phyloP scores from a whole-genome alignment of 108 stramenopile genomes.

The Cyclotella atomus region DNA sequence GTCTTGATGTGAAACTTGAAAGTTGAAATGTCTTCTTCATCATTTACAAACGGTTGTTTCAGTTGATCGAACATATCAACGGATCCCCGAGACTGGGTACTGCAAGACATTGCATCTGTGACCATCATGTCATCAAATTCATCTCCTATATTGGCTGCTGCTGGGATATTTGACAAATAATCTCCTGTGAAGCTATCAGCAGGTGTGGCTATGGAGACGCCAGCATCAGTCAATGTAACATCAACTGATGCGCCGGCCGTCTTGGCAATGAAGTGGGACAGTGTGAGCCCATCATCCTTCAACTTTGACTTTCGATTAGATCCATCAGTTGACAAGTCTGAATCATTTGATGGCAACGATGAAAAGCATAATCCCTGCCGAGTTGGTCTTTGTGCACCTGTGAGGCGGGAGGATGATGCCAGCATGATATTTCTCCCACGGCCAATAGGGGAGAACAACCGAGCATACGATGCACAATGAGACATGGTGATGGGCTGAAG shows the following conservation, averaged over 20 bases:
- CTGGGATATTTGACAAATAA: slow-evolving; percentile 10
- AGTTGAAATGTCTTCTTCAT: slow-evolving; percentile 19
- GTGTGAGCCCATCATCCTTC: slow-evolving; percentile 36
- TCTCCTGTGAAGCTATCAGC: not conserved
- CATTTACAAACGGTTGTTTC: not conserved
- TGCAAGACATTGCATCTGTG: slow-evolving; percentile 32
- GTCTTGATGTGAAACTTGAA: slow-evolving; percentile 93
- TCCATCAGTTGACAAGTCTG: not conserved
- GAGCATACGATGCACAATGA: too few species aligned
- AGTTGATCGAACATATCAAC: slow-evolving; percentile 16
- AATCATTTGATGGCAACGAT: not conserved
- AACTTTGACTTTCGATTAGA: not conserved
- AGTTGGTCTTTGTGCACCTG: too few species aligned
- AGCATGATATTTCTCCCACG: not conserved
- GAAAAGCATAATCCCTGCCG: not conserved
- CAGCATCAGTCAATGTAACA: not conserved
- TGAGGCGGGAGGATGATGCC: too few species aligned
- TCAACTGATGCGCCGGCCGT: not conserved
- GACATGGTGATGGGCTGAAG: too few species aligned
- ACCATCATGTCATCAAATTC: slow-evolving; percentile 34
- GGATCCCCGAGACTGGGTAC: not conserved
- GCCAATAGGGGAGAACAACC: not conserved
- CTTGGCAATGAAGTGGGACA: slow-evolving; percentile 37
- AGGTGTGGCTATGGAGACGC: not conserved
- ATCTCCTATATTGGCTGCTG: slow-evolving; percentile 33